Evolutionary conservation across 495 filamentous ascomycete species (phyloP).

Genomic region (Penicillium subrubescens): DNA sequence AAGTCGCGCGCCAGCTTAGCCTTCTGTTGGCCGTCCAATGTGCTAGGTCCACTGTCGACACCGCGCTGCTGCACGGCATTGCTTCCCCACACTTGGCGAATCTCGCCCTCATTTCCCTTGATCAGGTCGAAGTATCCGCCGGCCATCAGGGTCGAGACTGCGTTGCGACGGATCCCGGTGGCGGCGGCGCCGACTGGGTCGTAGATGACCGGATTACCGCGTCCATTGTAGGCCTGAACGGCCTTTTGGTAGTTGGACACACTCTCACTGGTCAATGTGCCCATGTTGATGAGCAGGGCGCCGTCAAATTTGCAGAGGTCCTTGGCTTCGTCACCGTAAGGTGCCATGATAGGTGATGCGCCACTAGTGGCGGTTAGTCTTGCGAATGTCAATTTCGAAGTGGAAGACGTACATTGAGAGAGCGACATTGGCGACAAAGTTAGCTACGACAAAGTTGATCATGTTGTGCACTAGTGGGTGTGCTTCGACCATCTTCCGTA

Average conservation of each 20-base stretch:
- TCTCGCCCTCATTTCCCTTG: slow-evolving; percentile 95
- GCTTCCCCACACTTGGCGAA: slow-evolving; percentile 65
- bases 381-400: background rate
- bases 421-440: slow-evolving; percentile 89
- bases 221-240: slow-evolving; percentile 75
- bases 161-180: slow-evolving; percentile 68
- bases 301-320: slow-evolving; percentile 70
- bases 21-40: slow-evolving; percentile 54
- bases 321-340: slow-evolving; percentile 76
- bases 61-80: slow-evolving; percentile 69
- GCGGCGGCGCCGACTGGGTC: slow-evolving; percentile 94
- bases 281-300: slow-evolving; percentile 92
- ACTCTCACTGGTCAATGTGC: slow-evolving; percentile 75
- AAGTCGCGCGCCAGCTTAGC: slow-evolving; percentile 63
- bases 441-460: slow-evolving; percentile 92
- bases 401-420: slow-evolving; percentile 60
- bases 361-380: slow-evolving; percentile 50
- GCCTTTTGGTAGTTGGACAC: slow-evolving; percentile 67
- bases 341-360: slow-evolving; percentile 92
- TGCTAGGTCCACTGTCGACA: slow-evolving; percentile 76
- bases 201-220: slow-evolving; percentile 73
- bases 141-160: slow-evolving; percentile 71
- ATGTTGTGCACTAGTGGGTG: slow-evolving; percentile 92
- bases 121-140: slow-evolving; percentile 81
- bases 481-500: slow-evolving; percentile 57